A percentile compares a stretch with the other conserved stretches of the same genome.
Conservation (phyloP, 495 filamentous ascomycete species). For the Xylaria palmicola region DNA sequence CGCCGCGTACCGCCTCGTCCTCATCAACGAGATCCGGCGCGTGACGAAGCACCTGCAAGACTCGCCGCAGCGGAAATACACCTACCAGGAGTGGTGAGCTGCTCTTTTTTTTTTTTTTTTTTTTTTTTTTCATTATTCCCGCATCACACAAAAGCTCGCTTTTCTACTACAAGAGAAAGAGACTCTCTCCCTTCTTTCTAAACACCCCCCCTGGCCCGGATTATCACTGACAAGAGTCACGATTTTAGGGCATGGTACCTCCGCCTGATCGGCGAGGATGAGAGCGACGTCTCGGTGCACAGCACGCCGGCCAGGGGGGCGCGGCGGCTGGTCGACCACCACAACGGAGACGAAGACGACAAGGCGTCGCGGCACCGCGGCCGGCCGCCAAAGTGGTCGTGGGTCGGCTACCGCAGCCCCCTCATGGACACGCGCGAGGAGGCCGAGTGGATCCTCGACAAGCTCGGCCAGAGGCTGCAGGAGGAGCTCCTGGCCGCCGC, state of each 20-base stretch:
- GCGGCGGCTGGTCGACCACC: not conserved
- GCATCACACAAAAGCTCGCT: too few relatives aligned
- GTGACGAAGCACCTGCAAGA: slow-evolving; percentile 63
- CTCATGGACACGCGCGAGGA: slow-evolving; percentile 72
- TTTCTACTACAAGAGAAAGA: too few relatives aligned
- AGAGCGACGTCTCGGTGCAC: slow-evolving; percentile 47
- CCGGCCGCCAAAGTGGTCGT: slow-evolving; percentile 59
- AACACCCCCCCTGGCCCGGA: not conserved
- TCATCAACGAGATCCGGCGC: slow-evolving; percentile 66
- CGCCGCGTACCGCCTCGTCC: slow-evolving; percentile 63
- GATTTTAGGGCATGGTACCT: slow-evolving; percentile 72
- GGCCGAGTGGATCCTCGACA: slow-evolving; percentile 77
- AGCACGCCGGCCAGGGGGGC: slow-evolving; percentile 23
- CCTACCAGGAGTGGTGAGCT: slow-evolving; percentile 70
- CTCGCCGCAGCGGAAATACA: slow-evolving; percentile 64
- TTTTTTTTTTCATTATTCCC: too few relatives aligned
- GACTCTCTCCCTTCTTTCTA: too few relatives aligned
- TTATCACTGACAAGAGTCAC: slow-evolving; percentile 8
- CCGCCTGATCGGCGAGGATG: slow-evolving; percentile 70
- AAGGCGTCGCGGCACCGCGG: too few relatives aligned
- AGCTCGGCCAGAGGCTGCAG: slow-evolving; percentile 55
- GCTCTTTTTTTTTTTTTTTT: too few relatives aligned
- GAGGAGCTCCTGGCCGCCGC: slow-evolving; percentile 46
- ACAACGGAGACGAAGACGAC: not conserved
- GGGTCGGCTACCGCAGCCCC: slow-evolving; percentile 71